Conservation (phyloP, 305 asterid species). For the Fraxinus dipetala region DNA sequence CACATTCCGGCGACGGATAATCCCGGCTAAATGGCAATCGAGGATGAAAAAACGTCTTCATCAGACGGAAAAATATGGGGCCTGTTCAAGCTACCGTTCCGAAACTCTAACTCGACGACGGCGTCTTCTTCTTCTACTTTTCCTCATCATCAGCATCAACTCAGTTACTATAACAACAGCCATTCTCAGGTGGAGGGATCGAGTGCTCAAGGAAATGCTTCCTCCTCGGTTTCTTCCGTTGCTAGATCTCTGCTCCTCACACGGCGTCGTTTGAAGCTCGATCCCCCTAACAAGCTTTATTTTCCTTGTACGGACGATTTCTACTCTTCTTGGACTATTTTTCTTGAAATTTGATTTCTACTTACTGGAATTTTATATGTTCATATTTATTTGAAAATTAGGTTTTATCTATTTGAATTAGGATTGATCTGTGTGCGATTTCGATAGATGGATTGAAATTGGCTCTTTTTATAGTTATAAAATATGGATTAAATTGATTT, state of each 20-base stretch:
- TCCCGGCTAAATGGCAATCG: conserved; percentile 50
- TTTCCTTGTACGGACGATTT: conserved; percentile 56
- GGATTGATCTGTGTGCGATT: conserved; percentile 22
- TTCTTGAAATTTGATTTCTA: not conserved
- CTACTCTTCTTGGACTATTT: not conserved
- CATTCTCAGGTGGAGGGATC: conserved; percentile 63
- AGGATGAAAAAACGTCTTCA: conserved; percentile 42
- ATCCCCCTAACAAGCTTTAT: conserved; percentile 82
- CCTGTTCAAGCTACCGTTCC: conserved; percentile 81
- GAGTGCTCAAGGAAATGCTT: conserved; percentile 30
- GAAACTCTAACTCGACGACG: conserved; percentile 44
- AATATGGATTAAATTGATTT: not conserved
- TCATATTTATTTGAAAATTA: conserved; percentile 11
- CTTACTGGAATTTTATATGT: not conserved
- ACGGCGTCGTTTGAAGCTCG: conserved; percentile 92
- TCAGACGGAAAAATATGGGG: conserved; percentile 77
- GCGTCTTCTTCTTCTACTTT: conserved; percentile 42
- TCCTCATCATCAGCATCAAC: conserved; percentile 47
- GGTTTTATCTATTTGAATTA: conserved; percentile 7
- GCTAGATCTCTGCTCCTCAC: conserved; percentile 82
- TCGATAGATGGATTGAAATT: not conserved
- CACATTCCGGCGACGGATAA: conserved; percentile 32
- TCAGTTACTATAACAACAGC: conserved; percentile 37
- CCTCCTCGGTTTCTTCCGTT: conserved; percentile 61
- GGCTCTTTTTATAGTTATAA: not conserved